A percentile compares a stretch with the other conserved stretches of the same genome.
phyloP scores from a whole-genome alignment of 2,329 filamentous ascomycete genomes.

The Endoconidiophora laricicola region DNA sequence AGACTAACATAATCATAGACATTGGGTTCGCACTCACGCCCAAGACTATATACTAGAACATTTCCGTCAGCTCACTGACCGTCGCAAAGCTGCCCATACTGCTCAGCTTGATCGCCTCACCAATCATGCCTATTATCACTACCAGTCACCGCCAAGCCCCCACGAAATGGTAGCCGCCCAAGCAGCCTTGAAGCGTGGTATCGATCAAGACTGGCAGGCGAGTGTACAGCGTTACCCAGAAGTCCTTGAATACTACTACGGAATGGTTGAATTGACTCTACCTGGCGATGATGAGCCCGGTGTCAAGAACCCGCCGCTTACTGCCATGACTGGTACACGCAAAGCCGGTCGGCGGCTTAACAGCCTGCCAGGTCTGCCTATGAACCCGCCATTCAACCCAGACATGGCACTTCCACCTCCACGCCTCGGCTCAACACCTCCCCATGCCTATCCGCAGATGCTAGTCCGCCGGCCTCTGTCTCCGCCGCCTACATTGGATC shows the following conservation, averaged over 20 bases:
- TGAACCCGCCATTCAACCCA: constrained; percentile 21
- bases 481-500: constrained; percentile 12
- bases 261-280: constrained; percentile 48
- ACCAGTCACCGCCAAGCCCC: constrained; percentile 39
- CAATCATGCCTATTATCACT: constrained; percentile 39
- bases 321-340: constrained; percentile 31
- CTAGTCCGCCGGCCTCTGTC: constrained; percentile 25
- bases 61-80: constrained; percentile 43
- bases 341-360: constrained; percentile 28
- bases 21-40: constrained; percentile 48
- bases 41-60: constrained; percentile 53
- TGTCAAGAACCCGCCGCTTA: constrained; percentile 44
- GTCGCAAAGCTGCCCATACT: constrained; percentile 40
- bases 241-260: constrained; percentile 67
- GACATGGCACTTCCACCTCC: constrained; percentile 13
- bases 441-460: constrained; percentile 17
- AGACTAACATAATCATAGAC: constrained; percentile 22
- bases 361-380: constrained; percentile 20
- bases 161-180: constrained; percentile 48
- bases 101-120: constrained; percentile 39
- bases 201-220: constrained; percentile 63
- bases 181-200: constrained; percentile 49
- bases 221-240: constrained; percentile 64
- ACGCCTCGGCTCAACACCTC: constrained; percentile 24
- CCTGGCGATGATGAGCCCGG: constrained; percentile 44